Percentiles rank a stretch among this genome's conserved stretches.
phyloP scores from a whole-genome alignment of 1,139 yeast species.

The Suhomyces bolitotheri region DNA sequence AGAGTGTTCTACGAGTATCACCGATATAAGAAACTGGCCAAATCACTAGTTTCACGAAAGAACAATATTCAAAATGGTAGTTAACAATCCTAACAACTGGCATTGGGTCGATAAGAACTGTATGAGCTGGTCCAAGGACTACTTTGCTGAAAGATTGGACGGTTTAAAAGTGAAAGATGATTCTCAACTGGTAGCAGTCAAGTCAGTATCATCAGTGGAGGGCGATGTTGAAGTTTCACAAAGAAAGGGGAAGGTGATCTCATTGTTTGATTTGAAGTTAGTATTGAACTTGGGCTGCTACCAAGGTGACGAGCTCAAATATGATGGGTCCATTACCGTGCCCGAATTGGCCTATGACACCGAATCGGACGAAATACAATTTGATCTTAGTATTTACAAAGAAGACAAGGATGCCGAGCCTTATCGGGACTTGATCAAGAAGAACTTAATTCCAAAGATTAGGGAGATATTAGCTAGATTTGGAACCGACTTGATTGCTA shows the following conservation, averaged over 20 bases:
- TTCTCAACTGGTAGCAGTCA: conserved; percentile 44
- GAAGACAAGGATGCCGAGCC: conserved; percentile 56
- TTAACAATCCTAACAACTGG: conserved; percentile 59
- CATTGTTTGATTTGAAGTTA: conserved; percentile 78
- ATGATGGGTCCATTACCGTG: conserved; percentile 66
- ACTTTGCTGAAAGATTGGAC: conserved; percentile 61
- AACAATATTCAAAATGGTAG: conserved; percentile 46
- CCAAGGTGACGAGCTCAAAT: conserved; percentile 35
- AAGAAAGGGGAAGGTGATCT: conserved; percentile 94
- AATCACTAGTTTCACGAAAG: no score
- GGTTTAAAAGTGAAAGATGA: conserved; percentile 45
- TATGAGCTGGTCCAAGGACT: conserved; percentile 81
- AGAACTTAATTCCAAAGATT: conserved; percentile 65
- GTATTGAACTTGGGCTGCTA: conserved; percentile 60
- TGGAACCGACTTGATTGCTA: conserved; percentile 72
- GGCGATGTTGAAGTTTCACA: conserved; percentile 98
- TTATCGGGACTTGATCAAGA: conserved; percentile 54
- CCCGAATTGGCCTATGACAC: conserved; percentile 98
- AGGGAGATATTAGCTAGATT: conserved; percentile 60
- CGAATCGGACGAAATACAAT: conserved; percentile 80
- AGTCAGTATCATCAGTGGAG: conserved; percentile 66
- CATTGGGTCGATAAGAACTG: conserved; percentile 99
- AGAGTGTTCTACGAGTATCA: conserved; percentile 13
- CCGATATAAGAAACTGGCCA: neutral
- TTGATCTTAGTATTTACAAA: conserved; percentile 68